Evolutionary conservation across 352 stramenopile species (phyloP), one percentile per base, ranked within the genome.

Genomic region (Phytophthora fragariaefolia): DNA sequence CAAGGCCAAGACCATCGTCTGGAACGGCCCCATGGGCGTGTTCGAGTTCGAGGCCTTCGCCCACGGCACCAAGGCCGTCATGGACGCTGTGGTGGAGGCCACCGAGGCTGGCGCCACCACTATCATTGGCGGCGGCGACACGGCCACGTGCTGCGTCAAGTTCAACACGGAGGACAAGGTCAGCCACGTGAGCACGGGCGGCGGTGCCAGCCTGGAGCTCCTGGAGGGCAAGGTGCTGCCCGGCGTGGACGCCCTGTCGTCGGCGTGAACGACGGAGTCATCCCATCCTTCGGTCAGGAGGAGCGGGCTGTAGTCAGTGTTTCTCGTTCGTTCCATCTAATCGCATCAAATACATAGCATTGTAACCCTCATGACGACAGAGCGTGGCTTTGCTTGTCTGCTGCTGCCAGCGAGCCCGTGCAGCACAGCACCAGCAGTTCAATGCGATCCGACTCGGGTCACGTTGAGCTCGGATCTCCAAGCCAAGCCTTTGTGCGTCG

Each of bases 1-100:
- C 10, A 79, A 83, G 50, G 90, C 92, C 66, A 98, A 98, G 78
- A 99, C 97, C 28, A 74, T 99, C 56, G 96, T 99, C 57, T 99
- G 98, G 98, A 99, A 99, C 86, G 98, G 98, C 55, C 98, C 98
- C 24, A 99, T 99, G 96, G 98, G 98, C 59, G 98, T 99, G 47
- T 99, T 99, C 79, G 98, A 99, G 85, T 98, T 99, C 63, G 93
- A 99, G 58, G 90, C 90, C 18, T 99, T 99, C 69, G 75, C 88
- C 60, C 68, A 89, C 48, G 97, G 97, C 80, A 99, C 97, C 17
- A 98, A 99, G 69, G 82, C 73, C 47, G 89, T 99, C 63, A 98
- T 98, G 81, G 90, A 99, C 74, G 95, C 97, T 52, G 87, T 99
- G 34, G 97, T 98, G 30, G 92, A 98, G 60, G 85, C 96, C 50